phyloP scores from a whole-genome alignment of 2,329 filamentous ascomycete species.

The Grosmannia huntii region DNA sequence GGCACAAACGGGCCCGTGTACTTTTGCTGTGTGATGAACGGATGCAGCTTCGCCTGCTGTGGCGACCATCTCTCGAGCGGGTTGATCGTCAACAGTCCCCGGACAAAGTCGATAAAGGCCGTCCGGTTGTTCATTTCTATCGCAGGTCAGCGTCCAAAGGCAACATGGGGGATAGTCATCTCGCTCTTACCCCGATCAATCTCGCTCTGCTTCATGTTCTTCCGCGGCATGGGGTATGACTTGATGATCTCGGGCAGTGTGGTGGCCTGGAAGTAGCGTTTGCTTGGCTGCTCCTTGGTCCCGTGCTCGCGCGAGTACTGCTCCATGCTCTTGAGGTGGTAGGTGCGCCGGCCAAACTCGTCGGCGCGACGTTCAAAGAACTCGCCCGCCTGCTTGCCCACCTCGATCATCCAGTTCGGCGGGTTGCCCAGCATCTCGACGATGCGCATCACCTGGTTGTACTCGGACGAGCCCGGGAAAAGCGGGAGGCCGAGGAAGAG shows the following conservation, averaged over 20 bases:
- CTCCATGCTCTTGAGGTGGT: constrained; percentile 92
- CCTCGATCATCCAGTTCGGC: constrained; percentile 97
- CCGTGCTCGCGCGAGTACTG: constrained; percentile 92
- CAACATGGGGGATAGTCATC: not conserved
- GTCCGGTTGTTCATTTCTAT: constrained; percentile 96
- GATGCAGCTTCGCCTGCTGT: constrained; percentile 91
- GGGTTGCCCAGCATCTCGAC: constrained; percentile 96
- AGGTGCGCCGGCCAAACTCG: constrained; percentile 83
- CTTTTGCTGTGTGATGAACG: constrained; percentile 97
- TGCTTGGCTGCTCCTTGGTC: constrained; percentile 97
- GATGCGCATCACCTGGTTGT: constrained; percentile 94
- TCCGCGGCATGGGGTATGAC: constrained; percentile 93
- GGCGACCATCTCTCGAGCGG: constrained; percentile 95
- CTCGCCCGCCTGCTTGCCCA: constrained; percentile 93
- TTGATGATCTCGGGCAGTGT: constrained; percentile 95
- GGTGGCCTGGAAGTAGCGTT: constrained; percentile 96
- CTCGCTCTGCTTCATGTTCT: constrained; percentile 98
- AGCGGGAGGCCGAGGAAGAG: constrained; percentile 87
- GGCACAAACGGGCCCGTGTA: constrained; percentile 93
- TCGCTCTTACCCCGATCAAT: constrained; percentile 71
- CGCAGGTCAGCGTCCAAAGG: not conserved
- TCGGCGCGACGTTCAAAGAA: constrained; percentile 92
- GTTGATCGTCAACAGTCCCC: constrained; percentile 85
- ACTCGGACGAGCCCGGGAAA: constrained; percentile 95
- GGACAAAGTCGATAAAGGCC: constrained; percentile 96